Evolutionary conservation across 352 stramenopile genomes (phyloP).

Genomic region (Aphanomyces cochlioides): DNA sequence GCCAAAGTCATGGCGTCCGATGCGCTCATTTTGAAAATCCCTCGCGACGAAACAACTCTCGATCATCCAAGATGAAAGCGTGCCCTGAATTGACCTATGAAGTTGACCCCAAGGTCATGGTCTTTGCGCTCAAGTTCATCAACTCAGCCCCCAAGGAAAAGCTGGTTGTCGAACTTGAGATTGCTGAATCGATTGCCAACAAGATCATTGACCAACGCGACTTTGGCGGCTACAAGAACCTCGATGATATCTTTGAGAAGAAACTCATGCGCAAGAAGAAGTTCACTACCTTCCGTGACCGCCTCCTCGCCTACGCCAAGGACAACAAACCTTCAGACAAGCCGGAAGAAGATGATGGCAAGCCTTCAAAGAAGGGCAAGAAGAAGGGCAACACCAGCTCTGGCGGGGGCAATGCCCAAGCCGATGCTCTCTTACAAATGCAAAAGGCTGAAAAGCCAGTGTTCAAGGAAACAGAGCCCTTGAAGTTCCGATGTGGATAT

Average conservation of each 20-base stretch:
- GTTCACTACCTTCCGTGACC: background rate
- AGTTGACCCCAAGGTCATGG: constrained; percentile 4
- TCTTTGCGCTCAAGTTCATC: constrained; percentile 22
- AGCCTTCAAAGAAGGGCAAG: background rate
- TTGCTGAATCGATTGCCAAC: constrained; percentile 1
- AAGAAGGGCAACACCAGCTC: background rate
- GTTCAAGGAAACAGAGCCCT: constrained; percentile 4
- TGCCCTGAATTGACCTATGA: constrained; percentile 1
- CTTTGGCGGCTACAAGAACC: constrained; percentile 19
- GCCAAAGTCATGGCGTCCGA: background rate
- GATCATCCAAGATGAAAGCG: background rate
- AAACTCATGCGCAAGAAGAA: constrained; percentile 28
- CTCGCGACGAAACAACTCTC: background rate
- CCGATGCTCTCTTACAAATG: background rate
- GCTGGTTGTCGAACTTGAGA: constrained; percentile 1
- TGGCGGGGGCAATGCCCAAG: background rate
- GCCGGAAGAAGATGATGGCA: constrained; percentile 1
- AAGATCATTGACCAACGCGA: constrained; percentile 19
- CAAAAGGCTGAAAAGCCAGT: constrained; percentile 12
- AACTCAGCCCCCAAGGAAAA: constrained; percentile 22
- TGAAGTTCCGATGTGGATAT: constrained; percentile 1
- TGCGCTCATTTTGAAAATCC: background rate
- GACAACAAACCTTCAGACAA: background rate
- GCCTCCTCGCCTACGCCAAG: constrained; percentile 1
- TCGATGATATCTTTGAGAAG: constrained; percentile 21